These are phyloP conservation scores for Vitis amurensis DNA, from an alignment of 164 flowering plant species.

Conservation along the genomic window DNA sequence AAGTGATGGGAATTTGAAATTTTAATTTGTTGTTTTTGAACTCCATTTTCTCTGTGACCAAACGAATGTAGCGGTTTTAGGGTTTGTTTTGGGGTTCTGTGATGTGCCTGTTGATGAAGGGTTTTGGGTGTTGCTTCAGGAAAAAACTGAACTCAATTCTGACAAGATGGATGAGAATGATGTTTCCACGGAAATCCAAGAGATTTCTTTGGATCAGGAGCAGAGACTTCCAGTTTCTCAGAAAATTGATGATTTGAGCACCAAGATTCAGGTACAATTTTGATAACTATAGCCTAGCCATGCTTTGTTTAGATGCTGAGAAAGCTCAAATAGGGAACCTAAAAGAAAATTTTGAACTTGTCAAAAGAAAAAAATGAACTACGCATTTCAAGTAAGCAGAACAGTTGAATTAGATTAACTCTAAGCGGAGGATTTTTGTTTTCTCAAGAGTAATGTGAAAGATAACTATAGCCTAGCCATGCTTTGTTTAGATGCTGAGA, in stretches of 20 bases:
- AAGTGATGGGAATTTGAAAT: no score
- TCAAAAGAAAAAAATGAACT: no score
- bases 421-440: no score
- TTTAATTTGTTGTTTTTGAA: neutral
- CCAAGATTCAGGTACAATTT: slow-evolving; percentile 46
- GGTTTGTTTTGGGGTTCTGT: neutral
- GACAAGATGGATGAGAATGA: slow-evolving; percentile 21
- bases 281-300: neutral
- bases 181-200: slow-evolving; percentile 19
- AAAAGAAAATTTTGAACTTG: neutral
- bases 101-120: neutral
- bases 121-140: slow-evolving; percentile 15
- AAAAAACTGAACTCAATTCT: slow-evolving; percentile 17
- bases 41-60: neutral
- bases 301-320: neutral
- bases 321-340: no score
- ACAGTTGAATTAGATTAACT: no score
- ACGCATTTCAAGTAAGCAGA: no score
- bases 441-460: no score
- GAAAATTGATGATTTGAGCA: slow-evolving; percentile 43
- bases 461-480: no score
- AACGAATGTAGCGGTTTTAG: neutral
- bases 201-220: slow-evolving; percentile 25
- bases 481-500: no score
- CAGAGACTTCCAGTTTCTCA: slow-evolving; percentile 45